These are phyloP conservation scores for Rhynchospora tenuis DNA, from an alignment of 176 grass and related monocot genomes.

Conservation along the genomic window DNA sequence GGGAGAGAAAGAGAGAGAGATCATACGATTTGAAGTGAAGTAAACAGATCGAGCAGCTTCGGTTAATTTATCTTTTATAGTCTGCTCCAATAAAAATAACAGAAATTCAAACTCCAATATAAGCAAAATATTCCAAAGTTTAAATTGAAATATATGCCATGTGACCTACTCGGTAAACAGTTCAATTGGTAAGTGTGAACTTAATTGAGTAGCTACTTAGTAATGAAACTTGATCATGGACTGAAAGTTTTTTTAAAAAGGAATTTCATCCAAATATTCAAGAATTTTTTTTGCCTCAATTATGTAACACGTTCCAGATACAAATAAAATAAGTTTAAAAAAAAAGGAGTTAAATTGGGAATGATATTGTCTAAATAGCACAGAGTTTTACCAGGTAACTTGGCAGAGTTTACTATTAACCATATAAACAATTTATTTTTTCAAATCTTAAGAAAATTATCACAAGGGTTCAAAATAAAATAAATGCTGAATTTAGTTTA, in stretches of 20 bases:
- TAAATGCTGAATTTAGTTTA: neutral
- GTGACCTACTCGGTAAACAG: neutral
- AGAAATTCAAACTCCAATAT: conserved; percentile 14
- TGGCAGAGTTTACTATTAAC: neutral
- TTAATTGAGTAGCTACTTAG: neutral
- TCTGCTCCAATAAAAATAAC: conserved; percentile 43
- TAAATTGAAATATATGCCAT: neutral
- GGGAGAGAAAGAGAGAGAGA: neutral
- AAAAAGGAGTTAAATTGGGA: neutral
- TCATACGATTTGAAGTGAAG: conserved; percentile 55
- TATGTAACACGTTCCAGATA: neutral
- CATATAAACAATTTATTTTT: neutral
- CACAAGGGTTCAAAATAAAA: neutral
- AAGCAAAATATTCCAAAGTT: neutral
- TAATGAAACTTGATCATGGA: conserved; percentile 6
- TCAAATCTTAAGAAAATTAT: neutral
- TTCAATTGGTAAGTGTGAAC: neutral
- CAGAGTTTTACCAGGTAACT: neutral
- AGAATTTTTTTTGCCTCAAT: neutral
- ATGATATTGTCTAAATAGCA: neutral
- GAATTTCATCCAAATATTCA: neutral
- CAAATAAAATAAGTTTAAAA: conserved; percentile 3
- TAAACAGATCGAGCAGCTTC: conserved; percentile 84
- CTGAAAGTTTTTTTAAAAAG: neutral
- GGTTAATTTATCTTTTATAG: conserved; percentile 74